Evolutionary conservation across 371 early-diverging fungal species (phyloP), one percentile per base, ranked within the genome.

Genomic region (Globomyces sp.): DNA sequence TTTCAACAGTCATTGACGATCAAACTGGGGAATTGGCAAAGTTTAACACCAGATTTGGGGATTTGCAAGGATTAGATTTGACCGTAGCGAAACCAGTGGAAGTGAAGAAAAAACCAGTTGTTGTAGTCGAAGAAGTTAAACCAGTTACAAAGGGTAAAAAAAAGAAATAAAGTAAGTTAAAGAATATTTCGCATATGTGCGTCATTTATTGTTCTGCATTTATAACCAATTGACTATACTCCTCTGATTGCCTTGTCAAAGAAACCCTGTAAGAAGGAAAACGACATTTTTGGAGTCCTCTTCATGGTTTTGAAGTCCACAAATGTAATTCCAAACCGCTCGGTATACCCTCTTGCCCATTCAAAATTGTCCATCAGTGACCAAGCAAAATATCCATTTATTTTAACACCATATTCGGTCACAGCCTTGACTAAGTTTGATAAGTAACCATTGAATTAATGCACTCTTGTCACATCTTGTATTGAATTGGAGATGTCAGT

Each of bases 1-100:
- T 85, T 61, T 76, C 80, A 51, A 80, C 80, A 45, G 68, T 83
- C 37, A 58, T 80, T 47, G 82, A 82, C 57, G 90, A 89, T 63
- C 87, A 87, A 64, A 84, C 84, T 51, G 91, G 88, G 57, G 90
- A 89, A 64, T 70, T 92, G 60, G 79, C 88, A 11, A 88, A 87
- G 71, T 92, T 92, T 78, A 80, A 84, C 58, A 83, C 86, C 71
- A 82, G 87, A 67, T 92, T 89, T 67, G 89, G 87, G 44, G 91
- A 85, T 64, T 72, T 85, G 66, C 68, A 45, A 10, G 66, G 61
- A 24, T 24, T 73, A 42, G 82, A 79, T 55, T 55, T 55, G 24
- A 24, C 24, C 24, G 24, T 24, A 24, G 8, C 57, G 9, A 60
- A 45, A 6, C 34, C 61, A 57, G 24, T 55, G 10, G 61, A 60